Percentiles rank a stretch among this genome's conserved stretches.
phyloP scores from a whole-genome alignment of 2,329 filamentous ascomycete species.

The Chaetomiaceae sp. region DNA sequence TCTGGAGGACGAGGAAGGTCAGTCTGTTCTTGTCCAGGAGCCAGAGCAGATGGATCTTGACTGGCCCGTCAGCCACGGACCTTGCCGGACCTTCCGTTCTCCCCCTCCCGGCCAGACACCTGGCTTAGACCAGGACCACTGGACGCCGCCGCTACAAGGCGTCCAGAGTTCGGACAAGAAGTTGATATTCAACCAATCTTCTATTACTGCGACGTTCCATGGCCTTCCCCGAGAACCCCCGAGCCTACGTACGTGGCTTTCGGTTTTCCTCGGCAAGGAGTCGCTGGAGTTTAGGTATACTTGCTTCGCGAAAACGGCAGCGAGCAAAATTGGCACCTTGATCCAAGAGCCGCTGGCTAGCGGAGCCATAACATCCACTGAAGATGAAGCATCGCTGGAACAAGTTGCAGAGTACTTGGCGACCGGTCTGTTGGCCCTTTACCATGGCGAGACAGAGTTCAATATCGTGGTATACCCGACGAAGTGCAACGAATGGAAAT shows the following conservation, averaged over 20 bases:
- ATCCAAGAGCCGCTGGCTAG: slow-evolving; percentile 24
- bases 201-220: slow-evolving; percentile 27
- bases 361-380: slow-evolving; percentile 24
- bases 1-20: slow-evolving; percentile 24
- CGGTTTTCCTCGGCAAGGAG: slow-evolving; percentile 25
- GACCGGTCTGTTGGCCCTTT: slow-evolving; percentile 35
- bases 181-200: slow-evolving; percentile 22
- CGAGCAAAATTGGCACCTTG: slow-evolving; percentile 15
- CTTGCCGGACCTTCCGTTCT: neutral
- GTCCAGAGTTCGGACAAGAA: slow-evolving; percentile 24
- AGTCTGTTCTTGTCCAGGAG: slow-evolving; percentile 19
- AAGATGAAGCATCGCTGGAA: slow-evolving; percentile 23
- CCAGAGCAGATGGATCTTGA: slow-evolving; percentile 27
- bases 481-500: slow-evolving; percentile 35
- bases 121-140: neutral
- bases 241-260: slow-evolving; percentile 21
- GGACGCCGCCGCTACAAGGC: neutral
- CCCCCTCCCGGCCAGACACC: neutral
- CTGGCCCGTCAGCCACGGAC: neutral
- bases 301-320: slow-evolving; percentile 28
- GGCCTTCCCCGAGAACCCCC: slow-evolving; percentile 23
- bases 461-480: slow-evolving; percentile 40
- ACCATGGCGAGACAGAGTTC: slow-evolving; percentile 31
- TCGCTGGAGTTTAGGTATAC: slow-evolving; percentile 30
- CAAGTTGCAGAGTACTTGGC: slow-evolving; percentile 34